Evolutionary conservation across 441 rosid genomes (phyloP), one percentile per base, ranked within the genome.

Genomic region (Metrosideros polymorpha): DNA sequence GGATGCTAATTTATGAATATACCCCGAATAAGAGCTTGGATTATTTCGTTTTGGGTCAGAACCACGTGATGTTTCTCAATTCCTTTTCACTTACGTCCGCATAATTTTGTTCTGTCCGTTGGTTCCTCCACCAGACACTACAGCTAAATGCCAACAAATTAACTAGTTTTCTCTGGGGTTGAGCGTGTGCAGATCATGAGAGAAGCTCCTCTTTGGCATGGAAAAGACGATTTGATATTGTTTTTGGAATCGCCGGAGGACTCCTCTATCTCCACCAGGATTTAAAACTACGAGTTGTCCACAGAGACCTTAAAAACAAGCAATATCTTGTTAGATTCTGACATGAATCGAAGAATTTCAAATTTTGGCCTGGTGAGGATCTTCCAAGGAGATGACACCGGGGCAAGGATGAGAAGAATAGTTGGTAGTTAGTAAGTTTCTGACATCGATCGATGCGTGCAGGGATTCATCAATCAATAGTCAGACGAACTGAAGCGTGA

Each of bases 401-500:
- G n/a, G 63, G 32, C 32, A 56, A 29, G 12, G 29, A 56, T 32
- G 0, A 56, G 63, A 12, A 56, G 63, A 56, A 27, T 56, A n/a
- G 7, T 56, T n/a, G 63, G 63, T 56, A 56, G 30, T 27, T n/a
- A 56, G 63, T 56, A 56, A 56, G 63, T 56, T 56, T 56, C 63
- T 56, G 30, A n/a, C n/a, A 29, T n/a, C 2, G 15, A 56, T 56
- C 15, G 30, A n/a, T 0, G n/a, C 0, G n/a, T 12, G 17, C 18
- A 56, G 6, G 12, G 30, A 29, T 25, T 14, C 12, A 15, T 27
- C 32, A 4, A n/a, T n/a, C 6, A 56, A 17, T 56, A 56, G n/a
- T 27, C n/a, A 32, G 63, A 27, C 17, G 29, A n/a, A 56, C 2
- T 56, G 8, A 12, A 56, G 32, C 63, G 3, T 0, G 0, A n/a